Base-by-base conservation (phyloP, 2,329 filamentous ascomycete genomes). In the Penicillium brasilianum region DNA sequence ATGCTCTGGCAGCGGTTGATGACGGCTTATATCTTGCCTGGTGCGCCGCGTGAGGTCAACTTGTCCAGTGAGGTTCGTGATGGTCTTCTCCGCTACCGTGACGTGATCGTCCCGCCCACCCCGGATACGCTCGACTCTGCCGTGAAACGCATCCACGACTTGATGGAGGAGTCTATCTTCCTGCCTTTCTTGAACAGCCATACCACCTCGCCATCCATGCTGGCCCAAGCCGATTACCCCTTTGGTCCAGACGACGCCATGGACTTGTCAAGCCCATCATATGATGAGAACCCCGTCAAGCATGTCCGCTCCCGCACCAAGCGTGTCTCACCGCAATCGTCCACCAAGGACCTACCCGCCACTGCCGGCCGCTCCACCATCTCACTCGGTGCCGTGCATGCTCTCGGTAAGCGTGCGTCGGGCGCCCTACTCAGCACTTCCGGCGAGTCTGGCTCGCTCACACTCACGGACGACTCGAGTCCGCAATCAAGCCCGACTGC, bases 91-190 rank as follows among this genome's bases (percentile, higher is more conserved):
- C 82, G 82, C 44, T 83, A 90, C 43, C 84, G 87, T 8, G 82
- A 82, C 62, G 78, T 84, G 14, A 77, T 81, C 0, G 80, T 83
- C 6, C 83, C 88, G 0, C 92, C 94, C 7, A 90, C 89, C 5
- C 93, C 95, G 1, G 86, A 89, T 43, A 86, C 88, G 57, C 82
- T 99, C 16, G 90, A 96, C 62, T 86, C 91, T 54, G 93, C 95
- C 20, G 90, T 96, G 25, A 85, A 86, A 63, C 96, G 97, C 63
- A 91, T 97, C 43, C 93, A 94, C 76, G 95, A 98, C 69, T 82
- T 99, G 58, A 98, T 99, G 93, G 96, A 97, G 71, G 95, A 98
- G 75, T 97, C 93, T 3, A 91, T 98, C 0, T 83, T 98, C 55
- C 88, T 97, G 0, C 93, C 94, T 0, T 99, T 98, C 74, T 84